A percentile compares a stretch with the other conserved stretches of the same genome.
Conservation (phyloP, 2,329 filamentous ascomycete species). For the Diaporthe vaccinii region DNA sequence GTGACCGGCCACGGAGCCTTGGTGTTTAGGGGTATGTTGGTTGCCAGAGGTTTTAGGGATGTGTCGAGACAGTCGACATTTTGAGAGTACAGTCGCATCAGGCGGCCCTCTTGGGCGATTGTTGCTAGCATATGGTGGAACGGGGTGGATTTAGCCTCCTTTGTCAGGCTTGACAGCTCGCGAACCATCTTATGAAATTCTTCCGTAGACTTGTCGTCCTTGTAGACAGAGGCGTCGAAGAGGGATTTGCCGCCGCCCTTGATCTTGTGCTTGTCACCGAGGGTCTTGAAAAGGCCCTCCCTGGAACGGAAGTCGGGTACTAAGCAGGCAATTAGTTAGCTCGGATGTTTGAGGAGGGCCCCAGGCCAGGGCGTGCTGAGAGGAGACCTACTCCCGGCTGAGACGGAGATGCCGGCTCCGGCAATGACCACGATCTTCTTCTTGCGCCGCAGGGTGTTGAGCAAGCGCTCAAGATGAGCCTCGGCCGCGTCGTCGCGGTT, state of each 20-base stretch:
- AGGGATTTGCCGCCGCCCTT: constrained; percentile 95
- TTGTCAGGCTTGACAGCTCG: constrained; percentile 83
- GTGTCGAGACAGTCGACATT: constrained; percentile 98
- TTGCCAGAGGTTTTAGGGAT: constrained; percentile 82
- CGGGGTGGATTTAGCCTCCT: constrained; percentile 81
- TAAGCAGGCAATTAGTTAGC: constrained; percentile 51
- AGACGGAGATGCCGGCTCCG: constrained; percentile 96
- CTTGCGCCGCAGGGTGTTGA: constrained; percentile 84
- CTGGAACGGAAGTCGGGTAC: constrained; percentile 97
- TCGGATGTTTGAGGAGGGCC: constrained; percentile 3
- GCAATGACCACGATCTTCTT: constrained; percentile 98
- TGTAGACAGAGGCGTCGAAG: constrained; percentile 98
- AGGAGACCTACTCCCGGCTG: constrained; percentile 82
- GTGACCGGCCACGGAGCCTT: constrained; percentile 95
- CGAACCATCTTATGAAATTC: constrained; percentile 98
- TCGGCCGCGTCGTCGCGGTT: constrained; percentile 62
- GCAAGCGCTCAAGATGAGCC: constrained; percentile 77
- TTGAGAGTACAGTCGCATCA: constrained; percentile 93
- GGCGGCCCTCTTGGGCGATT: constrained; percentile 85
- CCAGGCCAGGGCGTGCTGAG: constrained; percentile 31
- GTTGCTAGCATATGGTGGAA: constrained; percentile 97
- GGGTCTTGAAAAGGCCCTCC: constrained; percentile 87
- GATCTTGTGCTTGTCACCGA: constrained; percentile 89
- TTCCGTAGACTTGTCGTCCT: constrained; percentile 87
- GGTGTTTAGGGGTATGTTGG: constrained; percentile 81